Evolutionary conservation across 2,329 filamentous ascomycete genomes (phyloP), one percentile per base, ranked within the genome.

Genomic region (Trichoderma lentiforme): DNA sequence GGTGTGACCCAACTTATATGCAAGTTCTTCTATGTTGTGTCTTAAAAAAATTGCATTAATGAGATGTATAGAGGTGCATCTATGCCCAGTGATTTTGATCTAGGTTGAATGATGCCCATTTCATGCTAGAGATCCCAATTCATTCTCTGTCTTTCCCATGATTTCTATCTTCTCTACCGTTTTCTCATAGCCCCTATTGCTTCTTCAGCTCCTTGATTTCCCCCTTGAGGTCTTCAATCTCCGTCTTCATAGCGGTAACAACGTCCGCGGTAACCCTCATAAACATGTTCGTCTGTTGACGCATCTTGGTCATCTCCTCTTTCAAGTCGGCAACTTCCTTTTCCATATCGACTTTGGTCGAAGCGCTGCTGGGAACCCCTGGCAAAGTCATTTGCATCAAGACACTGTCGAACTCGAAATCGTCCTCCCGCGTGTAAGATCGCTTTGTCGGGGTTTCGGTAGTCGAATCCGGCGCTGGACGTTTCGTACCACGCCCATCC

Each of bases 361-460:
- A n/a, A 18, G 43, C n/a, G 18, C 43, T 21, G n/a, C n/a, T 51
- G 9, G n/a, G n/a, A 12, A 12, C 43, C n/a, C n/a, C n/a, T 11
- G n/a, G 43, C 9, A 51, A 12, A 2, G n/a, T 51, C 43, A 51
- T 51, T 51, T 51, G n/a, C 43, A 51, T 51, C n/a, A 51, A 51
- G 0, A 51, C 43, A 1, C 9, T 51, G n/a, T 51, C 9, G 9
- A 51, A 51, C 2, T 21, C n/a, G n/a, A 51, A 51, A 12, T 21
- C 1, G 1, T 51, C n/a, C 2, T 21, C 43, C 0, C n/a, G 9
- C 4, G n/a, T 51, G 4, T 0, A 51, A 11, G n/a, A 21, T 51
- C n/a, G 9, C 43, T 51, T 21, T 0, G 2, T 12, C n/a, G 18
- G 4, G 1, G 9, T 51, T 0, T 51, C n/a, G 9, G 2, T 21